Evolutionary conservation across 805 yeast species (phyloP).

Genomic region (Sugiyamaella valdiviana): DNA sequence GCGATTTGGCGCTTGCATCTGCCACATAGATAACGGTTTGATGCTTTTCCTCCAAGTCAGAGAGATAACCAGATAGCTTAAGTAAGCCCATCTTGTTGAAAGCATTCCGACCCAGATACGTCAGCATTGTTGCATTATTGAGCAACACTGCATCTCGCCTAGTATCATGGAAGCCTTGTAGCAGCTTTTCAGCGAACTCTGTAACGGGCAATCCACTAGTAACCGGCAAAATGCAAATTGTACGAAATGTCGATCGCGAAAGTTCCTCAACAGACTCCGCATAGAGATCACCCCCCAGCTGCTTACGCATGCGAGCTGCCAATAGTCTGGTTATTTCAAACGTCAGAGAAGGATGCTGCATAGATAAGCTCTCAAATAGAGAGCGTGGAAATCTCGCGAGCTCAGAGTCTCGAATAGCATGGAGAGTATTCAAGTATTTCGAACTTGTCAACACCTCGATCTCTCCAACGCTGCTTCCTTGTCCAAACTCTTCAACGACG

Average conservation of each 20-base stretch:
- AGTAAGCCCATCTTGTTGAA: conserved; percentile 82
- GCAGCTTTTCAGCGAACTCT: conserved; percentile 72
- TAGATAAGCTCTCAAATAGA: conserved; percentile 74
- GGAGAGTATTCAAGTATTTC: conserved; percentile 58
- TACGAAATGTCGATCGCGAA: conserved; percentile 46
- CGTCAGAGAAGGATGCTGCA: conserved; percentile 84
- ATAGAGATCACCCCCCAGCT: conserved; percentile 10
- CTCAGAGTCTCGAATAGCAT: conserved; percentile 91
- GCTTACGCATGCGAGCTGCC: conserved; percentile 45
- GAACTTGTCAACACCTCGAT: conserved; percentile 85
- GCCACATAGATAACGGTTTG: conserved; percentile 87
- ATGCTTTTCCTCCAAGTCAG: conserved; percentile 83
- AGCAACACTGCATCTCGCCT: conserved; percentile 70
- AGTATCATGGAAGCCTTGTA: conserved; percentile 62
- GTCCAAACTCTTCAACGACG: conserved; percentile 74
- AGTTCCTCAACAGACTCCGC: neutral
- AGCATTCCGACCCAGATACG: conserved; percentile 84
- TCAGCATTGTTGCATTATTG: conserved; percentile 75
- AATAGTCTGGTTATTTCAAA: conserved; percentile 83
- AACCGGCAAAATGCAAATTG: conserved; percentile 78
- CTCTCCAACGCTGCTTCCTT: conserved; percentile 92
- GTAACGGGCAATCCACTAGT: conserved; percentile 76
- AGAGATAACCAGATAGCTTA: conserved; percentile 81
- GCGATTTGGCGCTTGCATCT: conserved; percentile 73
- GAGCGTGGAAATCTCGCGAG: conserved; percentile 88